Base-by-base conservation (phyloP, 2,329 filamentous ascomycete genomes). In the Aspergillus tanneri region DNA sequence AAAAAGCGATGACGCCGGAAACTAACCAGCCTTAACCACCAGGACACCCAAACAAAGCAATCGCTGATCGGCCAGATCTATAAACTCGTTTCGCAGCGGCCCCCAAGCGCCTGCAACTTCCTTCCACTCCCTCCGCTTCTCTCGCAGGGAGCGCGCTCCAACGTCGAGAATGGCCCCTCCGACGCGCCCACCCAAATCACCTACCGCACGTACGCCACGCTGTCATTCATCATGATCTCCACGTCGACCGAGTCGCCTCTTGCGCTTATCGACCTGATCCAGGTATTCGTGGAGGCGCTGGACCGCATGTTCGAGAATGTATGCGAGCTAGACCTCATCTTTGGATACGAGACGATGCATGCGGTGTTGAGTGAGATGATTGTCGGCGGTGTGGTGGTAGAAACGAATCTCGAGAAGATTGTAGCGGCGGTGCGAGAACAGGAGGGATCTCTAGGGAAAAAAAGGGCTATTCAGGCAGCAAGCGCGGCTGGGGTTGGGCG, bases 21-120 rank as follows among this genome's bases (percentile, higher is more conserved):
- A 5, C 45, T 32, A n/a, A 36, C 23, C 22, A n/a, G n/a, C 8
- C 4, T n/a, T 10, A 8, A n/a, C 25, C 19, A n/a, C 11, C 63
- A 97, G 93, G 93, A 99, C 73, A 97, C 93, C 18, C 89, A 88
- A 71, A 95, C 96, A 30, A 92, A 99, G 71, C 93, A 99, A 75
- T 88, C 91, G 35, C 84, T 99, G 49, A 95, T 99, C 59, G 90
- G 88, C 42, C 93, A 99, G 71, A 99, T 99, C 72, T 99, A 97
- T 74, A 87, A 87, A 24, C 88, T 99, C 51, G 93, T 99, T 38
- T 87, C 91, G 53, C 91, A 95, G 69, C 88, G 93, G 0, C 87
- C 93, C 3, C 74, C 85, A n/a, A 91, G 90, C 24, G 90, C 91
- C 50, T 99, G 93, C 77, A 99, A 99, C 75, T 99, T 99, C 74